phyloP scores from a whole-genome alignment of 23 red algal species.

The Gracilaria vermiculophylla region DNA sequence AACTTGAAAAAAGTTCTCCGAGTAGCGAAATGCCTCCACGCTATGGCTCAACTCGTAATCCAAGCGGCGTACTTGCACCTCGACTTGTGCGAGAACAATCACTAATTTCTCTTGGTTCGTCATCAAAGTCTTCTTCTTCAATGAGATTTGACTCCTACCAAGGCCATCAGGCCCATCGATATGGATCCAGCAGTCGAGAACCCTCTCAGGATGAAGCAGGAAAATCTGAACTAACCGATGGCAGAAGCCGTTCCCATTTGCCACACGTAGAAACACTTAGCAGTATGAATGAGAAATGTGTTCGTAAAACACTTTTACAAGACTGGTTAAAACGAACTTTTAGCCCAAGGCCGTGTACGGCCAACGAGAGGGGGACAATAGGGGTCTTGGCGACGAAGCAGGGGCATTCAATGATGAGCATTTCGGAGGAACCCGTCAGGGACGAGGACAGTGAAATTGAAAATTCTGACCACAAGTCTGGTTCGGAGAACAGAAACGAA shows the following conservation, averaged over 20 bases:
- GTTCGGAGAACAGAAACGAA: neutral
- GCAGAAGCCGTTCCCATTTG: neutral
- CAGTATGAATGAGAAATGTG: constrained; percentile 13
- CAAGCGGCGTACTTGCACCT: neutral
- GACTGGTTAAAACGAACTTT: constrained; percentile 38
- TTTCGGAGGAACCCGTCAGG: neutral
- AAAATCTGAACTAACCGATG: too few relatives aligned
- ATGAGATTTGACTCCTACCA: neutral
- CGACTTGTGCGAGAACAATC: neutral
- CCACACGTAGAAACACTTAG: neutral
- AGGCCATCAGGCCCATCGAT: neutral
- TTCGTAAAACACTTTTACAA: constrained; percentile 40
- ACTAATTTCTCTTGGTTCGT: neutral
- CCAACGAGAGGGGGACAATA: neutral
- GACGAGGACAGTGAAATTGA: neutral
- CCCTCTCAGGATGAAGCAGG: neutral
- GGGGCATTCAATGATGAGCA: neutral
- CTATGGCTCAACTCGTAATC: neutral
- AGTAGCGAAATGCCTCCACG: neutral
- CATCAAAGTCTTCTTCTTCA: neutral
- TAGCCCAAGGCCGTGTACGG: constrained; percentile 13
- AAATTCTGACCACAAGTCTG: neutral
- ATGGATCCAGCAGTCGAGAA: neutral
- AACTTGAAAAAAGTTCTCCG: neutral
- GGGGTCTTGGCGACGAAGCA: neutral